A percentile compares a stretch with the other conserved stretches of the same genome.
Conservation (phyloP, 2,329 filamentous ascomycete genomes). For the Sporothrix pseudoabietina region DNA sequence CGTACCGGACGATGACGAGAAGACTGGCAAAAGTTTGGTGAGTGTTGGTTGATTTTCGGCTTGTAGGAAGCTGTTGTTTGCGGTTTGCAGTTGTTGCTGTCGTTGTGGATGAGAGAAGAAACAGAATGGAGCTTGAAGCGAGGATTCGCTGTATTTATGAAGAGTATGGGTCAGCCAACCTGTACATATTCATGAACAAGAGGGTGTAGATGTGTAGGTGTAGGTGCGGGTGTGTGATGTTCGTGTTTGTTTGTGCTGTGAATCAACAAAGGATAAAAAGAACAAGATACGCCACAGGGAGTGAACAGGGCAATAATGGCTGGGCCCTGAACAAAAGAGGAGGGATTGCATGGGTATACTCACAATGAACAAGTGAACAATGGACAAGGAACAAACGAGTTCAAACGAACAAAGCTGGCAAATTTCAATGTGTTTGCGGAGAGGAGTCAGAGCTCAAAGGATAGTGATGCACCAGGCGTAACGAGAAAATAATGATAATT, state of each 20-base stretch:
- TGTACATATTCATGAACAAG: constrained; percentile 23
- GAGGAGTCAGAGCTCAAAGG: constrained; percentile 36
- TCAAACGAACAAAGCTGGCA: constrained; percentile 9
- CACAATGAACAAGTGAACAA: constrained; percentile 21
- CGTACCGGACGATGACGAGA: constrained; percentile 47
- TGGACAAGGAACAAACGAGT: constrained; percentile 16
- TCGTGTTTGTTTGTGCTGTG: background rate
- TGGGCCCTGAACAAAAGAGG: background rate
- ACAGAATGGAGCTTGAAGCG: background rate
- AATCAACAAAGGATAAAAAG: constrained; percentile 19
- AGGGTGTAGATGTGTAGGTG: background rate
- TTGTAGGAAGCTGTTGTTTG: constrained; percentile 6
- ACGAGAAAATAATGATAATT: constrained; percentile 32
- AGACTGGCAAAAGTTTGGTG: constrained; percentile 31
- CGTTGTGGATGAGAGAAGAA: background rate
- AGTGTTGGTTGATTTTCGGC: constrained; percentile 29
- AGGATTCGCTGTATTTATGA: constrained; percentile 19
- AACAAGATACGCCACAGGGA: constrained; percentile 8
- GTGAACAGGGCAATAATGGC: constrained; percentile 11
- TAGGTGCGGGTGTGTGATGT: background rate
- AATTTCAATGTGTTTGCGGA: background rate
- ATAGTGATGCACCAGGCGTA: constrained; percentile 49
- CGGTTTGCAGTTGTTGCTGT: background rate
- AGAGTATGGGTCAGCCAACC: constrained; percentile 1
- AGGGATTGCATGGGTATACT: background rate